Base-by-base conservation (phyloP, 306 rosid species). In the Quercus engelmannii region DNA sequence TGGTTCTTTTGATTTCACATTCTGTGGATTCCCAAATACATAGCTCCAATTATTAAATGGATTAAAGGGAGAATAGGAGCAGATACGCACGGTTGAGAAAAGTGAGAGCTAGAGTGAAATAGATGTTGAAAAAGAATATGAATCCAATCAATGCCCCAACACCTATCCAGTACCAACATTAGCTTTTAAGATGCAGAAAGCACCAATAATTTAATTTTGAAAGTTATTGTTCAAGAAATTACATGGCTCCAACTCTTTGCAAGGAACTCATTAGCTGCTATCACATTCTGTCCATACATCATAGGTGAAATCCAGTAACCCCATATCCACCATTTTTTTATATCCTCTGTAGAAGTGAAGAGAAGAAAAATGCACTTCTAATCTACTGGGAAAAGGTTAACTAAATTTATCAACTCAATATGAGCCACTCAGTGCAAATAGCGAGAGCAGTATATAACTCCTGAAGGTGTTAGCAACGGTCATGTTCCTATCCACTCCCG, bases 291-390 rank as follows among this genome's bases (percentile, higher is more conserved):
- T 1, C 56, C 75, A 19, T 86, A 86, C 86, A 83, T 86, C 82
- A 86, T 1, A 18, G 89, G 86, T 3, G 86, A 86, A 18, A 20
- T 10, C 89, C 86, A 82, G 17, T 82, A 79, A 26, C 86, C 89
- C 89, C 89, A 82, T 41, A 79, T 23, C 86, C 89, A 82, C 89
- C 89, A 86, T 56, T 79, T 63, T 70, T 73, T 28, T 26, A 86
- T 61, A 15, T 86, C 55, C 4, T 61, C 86, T 86, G 78, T 26
- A 33, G 51, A 35, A 67, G 11, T 5, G n/a, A 23, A 23, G 5
- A 25, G 14, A 67, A 9, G 14, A 31, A 33, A 6, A 33, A 33
- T 33, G 8, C 41, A 5, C 8, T 33, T 6, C 7, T 33, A 33
- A 33, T 35, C 8, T 5, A 9, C 14, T 46, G 15, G 4, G 9